These are phyloP conservation scores for Capronia epimyces DNA, from an alignment of 2,329 filamentous ascomycete genomes.

Conservation along the genomic window DNA sequence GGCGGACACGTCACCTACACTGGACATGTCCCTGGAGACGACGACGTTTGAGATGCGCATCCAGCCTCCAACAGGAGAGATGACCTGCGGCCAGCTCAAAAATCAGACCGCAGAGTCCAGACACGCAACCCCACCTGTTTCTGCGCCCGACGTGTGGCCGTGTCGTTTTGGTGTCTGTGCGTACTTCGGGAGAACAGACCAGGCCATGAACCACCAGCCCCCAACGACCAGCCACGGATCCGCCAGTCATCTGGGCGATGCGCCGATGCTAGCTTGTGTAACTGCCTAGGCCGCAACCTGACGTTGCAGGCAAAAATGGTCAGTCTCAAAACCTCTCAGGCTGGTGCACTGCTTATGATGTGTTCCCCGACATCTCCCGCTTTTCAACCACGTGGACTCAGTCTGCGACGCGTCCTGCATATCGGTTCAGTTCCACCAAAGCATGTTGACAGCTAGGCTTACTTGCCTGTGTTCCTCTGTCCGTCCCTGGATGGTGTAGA, in stretches of 20 bases:
- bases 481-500: background rate
- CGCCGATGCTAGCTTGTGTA: background rate
- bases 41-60: background rate
- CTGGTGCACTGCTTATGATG: background rate
- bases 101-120: background rate
- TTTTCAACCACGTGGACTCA: slow-evolving; percentile 11
- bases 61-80: no score
- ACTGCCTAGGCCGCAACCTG: background rate
- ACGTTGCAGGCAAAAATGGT: background rate
- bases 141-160: background rate
- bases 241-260: background rate
- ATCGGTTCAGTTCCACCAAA: background rate
- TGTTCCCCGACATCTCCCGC: background rate
- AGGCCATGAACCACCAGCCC: background rate
- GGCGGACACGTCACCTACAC: no score
- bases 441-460: background rate
- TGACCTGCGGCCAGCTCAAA: no score
- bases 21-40: background rate
- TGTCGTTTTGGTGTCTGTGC: background rate
- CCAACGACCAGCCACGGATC: background rate
- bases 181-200: background rate
- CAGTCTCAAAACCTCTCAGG: background rate
- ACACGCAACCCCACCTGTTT: background rate
- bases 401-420: slow-evolving; percentile 16
- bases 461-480: background rate